These are phyloP conservation scores for Leptographium wingfieldii DNA, from an alignment of 2,329 filamentous ascomycete genomes.

Conservation along the genomic window DNA sequence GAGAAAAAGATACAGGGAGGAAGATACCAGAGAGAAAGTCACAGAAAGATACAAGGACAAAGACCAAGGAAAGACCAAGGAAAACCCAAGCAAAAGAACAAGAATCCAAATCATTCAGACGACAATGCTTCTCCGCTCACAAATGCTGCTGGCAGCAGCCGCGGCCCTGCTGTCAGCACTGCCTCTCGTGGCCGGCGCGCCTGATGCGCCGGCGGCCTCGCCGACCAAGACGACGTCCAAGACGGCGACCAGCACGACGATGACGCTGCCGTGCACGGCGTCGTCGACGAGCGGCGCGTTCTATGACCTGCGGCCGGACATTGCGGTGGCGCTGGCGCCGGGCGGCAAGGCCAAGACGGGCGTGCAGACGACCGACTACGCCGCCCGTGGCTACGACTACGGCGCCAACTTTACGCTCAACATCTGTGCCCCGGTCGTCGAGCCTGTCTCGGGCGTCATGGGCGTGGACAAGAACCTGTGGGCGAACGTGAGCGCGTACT, in stretches of 20 bases:
- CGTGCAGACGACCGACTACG: conserved; percentile 37
- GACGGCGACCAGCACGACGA: conserved; percentile 26
- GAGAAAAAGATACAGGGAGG: too few relatives aligned
- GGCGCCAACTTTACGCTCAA: conserved; percentile 74
- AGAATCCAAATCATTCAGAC: too few relatives aligned
- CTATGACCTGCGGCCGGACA: conserved; percentile 45
- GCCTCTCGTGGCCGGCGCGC: neutral
- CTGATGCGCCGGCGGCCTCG: neutral
- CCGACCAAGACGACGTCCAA: conserved; percentile 33
- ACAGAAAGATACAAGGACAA: neutral
- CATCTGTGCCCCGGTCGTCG: conserved; percentile 65
- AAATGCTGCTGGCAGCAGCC: conserved; percentile 4
- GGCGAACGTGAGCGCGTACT: conserved; percentile 70
- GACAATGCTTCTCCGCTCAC: neutral
- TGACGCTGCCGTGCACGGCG: conserved; percentile 39
- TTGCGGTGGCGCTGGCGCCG: conserved; percentile 30
- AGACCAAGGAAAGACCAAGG: too few relatives aligned
- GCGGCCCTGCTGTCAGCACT: neutral
- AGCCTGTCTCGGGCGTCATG: conserved; percentile 47
- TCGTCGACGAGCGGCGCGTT: conserved; percentile 43
- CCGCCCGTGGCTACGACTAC: conserved; percentile 63
- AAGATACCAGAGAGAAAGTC: neutral
- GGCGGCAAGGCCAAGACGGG: conserved; percentile 30
- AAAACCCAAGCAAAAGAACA: too few relatives aligned
- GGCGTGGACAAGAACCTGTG: conserved; percentile 50